Conservation (phyloP, 305 asterid genomes). For the Stenogyne calaminthoides region DNA sequence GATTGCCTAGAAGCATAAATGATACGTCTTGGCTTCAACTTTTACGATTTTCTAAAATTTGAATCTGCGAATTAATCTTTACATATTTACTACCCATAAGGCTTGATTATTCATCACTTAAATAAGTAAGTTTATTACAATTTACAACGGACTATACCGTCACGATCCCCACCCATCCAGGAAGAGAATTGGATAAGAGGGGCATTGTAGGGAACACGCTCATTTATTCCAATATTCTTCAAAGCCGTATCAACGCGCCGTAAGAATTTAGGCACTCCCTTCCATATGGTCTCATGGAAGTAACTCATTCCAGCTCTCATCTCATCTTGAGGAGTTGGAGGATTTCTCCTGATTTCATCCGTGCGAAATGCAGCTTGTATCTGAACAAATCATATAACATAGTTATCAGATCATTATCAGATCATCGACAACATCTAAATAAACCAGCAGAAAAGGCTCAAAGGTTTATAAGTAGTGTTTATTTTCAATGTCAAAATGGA, state of each 20-base stretch:
- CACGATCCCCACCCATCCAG: constrained; percentile 99
- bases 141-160: constrained; percentile 57
- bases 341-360: constrained; percentile 89
- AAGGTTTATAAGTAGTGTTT: not conserved
- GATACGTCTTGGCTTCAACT: constrained; percentile 16
- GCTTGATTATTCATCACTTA: not conserved
- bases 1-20: constrained; percentile 62
- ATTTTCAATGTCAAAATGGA: not conserved
- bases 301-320: constrained; percentile 98
- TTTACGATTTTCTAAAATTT: not conserved
- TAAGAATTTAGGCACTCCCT: constrained; percentile 88
- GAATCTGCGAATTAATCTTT: not conserved
- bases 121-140: not conserved
- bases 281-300: constrained; percentile 95
- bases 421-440: not conserved
- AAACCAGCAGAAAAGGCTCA: not conserved
- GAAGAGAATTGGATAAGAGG: constrained; percentile 92
- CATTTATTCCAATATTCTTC: constrained; percentile 88
- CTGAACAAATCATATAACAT: constrained; percentile 41
- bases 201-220: constrained; percentile 89
- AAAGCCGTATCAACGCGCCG: constrained; percentile 92
- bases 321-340: constrained; percentile 96
- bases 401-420: too few relatives aligned
- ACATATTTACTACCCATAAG: not conserved
- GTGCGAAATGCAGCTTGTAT: constrained; percentile 98